phyloP scores from a whole-genome alignment of 371 early-diverging fungal genomes.

The Vavraia culicis region DNA sequence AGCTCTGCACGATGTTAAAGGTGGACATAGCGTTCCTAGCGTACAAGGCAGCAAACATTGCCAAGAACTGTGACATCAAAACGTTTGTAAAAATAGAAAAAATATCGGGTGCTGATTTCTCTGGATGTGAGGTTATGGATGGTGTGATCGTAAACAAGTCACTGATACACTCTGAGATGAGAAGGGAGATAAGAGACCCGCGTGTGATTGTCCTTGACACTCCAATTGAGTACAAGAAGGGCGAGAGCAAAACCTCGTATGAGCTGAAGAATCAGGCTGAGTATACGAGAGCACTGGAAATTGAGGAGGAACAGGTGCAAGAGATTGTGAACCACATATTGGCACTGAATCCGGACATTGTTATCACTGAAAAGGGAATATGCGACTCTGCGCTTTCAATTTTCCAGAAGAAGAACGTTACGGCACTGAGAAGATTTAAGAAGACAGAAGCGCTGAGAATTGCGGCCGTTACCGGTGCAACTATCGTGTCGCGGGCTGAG shows the following conservation, averaged over 20 bases:
- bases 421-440: constrained; percentile 86
- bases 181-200: constrained; percentile 85
- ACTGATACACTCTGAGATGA: constrained; percentile 96
- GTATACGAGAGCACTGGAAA: constrained; percentile 79
- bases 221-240: constrained; percentile 99
- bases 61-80: constrained; percentile 76
- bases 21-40: constrained; percentile 87
- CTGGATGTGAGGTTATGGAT: constrained; percentile 77
- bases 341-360: constrained; percentile 79
- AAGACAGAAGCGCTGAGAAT: constrained; percentile 96
- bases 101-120: constrained; percentile 88
- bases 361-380: constrained; percentile 97
- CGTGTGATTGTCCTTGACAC: constrained; percentile 86
- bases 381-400: constrained; percentile 51
- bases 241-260: constrained; percentile 92
- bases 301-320: constrained; percentile 96
- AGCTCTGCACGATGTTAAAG: constrained; percentile 74
- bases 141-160: constrained; percentile 97
- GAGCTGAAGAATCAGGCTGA: constrained; percentile 83
- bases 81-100: constrained; percentile 80
- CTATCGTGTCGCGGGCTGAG: constrained; percentile 80
- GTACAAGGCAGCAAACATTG: constrained; percentile 70
- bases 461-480: constrained; percentile 83
- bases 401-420: constrained; percentile 80
- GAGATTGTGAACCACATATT: constrained; percentile 78